phyloP scores from a whole-genome alignment of 75 land plant species.

The Selaginella moellendorffii region DNA sequence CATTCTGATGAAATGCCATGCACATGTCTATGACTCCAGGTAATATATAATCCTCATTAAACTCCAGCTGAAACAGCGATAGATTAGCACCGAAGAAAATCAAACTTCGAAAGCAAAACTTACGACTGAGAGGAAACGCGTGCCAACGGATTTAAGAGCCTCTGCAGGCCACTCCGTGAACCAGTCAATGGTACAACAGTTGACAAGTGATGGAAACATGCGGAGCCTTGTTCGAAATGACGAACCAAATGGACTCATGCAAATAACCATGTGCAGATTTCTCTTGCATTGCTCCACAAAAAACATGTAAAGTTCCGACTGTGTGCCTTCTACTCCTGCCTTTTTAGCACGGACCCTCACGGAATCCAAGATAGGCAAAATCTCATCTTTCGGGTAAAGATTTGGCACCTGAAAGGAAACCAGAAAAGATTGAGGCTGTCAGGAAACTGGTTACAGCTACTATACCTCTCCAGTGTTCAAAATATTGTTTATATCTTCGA shows the following conservation, averaged over 20 bases:
- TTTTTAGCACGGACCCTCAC: constrained; percentile 22
- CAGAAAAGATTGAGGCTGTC: background rate
- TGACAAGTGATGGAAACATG: constrained; percentile 33
- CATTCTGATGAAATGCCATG: constrained; percentile 26
- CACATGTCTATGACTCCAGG: constrained; percentile 26
- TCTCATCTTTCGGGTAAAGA: constrained; percentile 29
- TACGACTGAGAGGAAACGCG: constrained; percentile 25
- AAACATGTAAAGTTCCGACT: constrained; percentile 24
- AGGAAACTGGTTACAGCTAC: background rate
- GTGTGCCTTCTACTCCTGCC: constrained; percentile 24
- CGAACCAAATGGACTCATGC: constrained; percentile 33
- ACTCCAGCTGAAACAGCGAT: constrained; percentile 12
- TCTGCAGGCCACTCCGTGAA: constrained; percentile 37
- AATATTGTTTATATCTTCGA: constrained; percentile 32
- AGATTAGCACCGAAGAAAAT: background rate
- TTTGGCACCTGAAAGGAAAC: constrained; percentile 24
- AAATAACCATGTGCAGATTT: constrained; percentile 32
- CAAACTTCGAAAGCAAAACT: background rate
- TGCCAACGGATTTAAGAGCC: constrained; percentile 25
- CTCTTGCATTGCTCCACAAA: constrained; percentile 28
- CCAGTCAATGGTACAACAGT: constrained; percentile 36
- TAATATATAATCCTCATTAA: constrained; percentile 15
- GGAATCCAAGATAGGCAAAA: constrained; percentile 15
- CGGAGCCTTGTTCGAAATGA: constrained; percentile 30
- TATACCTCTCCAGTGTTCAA: constrained; percentile 33